Percentiles rank a stretch among this genome's conserved stretches.
Evolutionary conservation across 148 eudicot species (phyloP).

Genomic region (Vaccinium vitisidaea): DNA sequence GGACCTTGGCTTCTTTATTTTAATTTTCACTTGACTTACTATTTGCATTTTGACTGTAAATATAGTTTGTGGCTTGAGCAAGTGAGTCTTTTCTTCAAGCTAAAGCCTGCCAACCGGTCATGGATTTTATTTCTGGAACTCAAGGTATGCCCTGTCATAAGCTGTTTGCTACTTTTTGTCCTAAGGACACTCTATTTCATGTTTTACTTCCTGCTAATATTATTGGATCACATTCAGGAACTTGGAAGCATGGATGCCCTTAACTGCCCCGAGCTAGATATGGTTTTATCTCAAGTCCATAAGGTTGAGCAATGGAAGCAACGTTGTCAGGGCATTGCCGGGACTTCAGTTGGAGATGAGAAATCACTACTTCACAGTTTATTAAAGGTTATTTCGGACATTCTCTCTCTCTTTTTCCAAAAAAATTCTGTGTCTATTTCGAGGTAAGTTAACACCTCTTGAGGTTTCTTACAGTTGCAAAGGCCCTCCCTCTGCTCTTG

Average conservation of each 20-base stretch:
- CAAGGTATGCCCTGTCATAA: constrained; percentile 46
- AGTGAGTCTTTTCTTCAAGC: constrained; percentile 57
- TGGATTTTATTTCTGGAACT: constrained; percentile 59
- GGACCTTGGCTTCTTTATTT: constrained; percentile 2
- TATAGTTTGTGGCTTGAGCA: constrained; percentile 66
- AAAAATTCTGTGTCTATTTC: background rate
- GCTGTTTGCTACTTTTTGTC: background rate
- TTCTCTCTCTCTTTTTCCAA: background rate
- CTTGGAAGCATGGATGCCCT: constrained; percentile 62
- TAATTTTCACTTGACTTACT: background rate
- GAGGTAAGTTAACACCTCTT: background rate
- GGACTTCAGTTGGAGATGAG: constrained; percentile 40
- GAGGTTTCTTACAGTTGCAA: constrained; percentile 1
- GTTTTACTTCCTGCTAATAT: background rate
- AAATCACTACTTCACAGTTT: constrained; percentile 43
- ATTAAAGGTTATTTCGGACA: constrained; percentile 41
- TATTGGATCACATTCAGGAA: constrained; percentile 46
- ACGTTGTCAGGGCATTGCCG: constrained; percentile 44
- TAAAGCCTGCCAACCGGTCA: constrained; percentile 38
- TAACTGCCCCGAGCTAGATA: constrained; percentile 62
- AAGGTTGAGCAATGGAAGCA: constrained; percentile 60
- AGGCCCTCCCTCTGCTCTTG: background rate
- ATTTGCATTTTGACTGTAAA: constrained; percentile 1
- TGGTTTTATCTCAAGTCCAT: constrained; percentile 60
- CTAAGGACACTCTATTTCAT: background rate